Percentiles rank a stretch among this genome's conserved stretches.
Evolutionary conservation across 805 yeast species (phyloP).

Genomic region (Pichia thaimueangensis): DNA sequence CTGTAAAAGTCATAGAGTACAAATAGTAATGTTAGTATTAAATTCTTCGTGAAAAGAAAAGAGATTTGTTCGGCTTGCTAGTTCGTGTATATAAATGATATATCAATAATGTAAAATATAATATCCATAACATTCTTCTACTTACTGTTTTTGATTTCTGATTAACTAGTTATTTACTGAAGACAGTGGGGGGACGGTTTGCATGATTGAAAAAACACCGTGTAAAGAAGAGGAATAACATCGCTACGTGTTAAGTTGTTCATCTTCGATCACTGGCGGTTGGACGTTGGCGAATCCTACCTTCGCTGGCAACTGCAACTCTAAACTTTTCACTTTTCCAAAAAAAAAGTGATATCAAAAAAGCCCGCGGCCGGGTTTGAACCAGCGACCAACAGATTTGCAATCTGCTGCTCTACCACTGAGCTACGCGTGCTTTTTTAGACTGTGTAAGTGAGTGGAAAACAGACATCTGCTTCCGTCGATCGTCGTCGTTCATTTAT

Average conservation of each 20-base stretch:
- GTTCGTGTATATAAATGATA: too few relatives aligned
- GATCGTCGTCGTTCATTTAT: too few relatives aligned
- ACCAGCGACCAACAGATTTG: conserved; percentile 98
- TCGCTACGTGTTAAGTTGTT: background rate
- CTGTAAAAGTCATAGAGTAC: background rate
- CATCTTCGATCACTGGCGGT: background rate
- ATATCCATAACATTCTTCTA: background rate
- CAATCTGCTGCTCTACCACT: conserved; percentile 99
- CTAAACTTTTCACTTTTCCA: background rate
- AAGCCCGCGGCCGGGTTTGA: conserved; percentile 91
- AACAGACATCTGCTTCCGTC: too few relatives aligned
- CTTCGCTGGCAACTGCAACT: too few relatives aligned
- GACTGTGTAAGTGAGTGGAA: too few relatives aligned
- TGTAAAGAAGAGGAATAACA: background rate
- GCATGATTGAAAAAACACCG: too few relatives aligned
- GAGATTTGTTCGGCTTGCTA: too few relatives aligned
- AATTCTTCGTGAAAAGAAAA: background rate
- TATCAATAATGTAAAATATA: background rate
- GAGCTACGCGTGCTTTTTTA: conserved; percentile 53
- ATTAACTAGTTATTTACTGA: too few relatives aligned
- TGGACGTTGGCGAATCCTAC: background rate
- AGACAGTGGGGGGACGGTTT: too few relatives aligned
- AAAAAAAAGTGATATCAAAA: conserved; percentile 1
- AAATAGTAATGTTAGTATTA: background rate
- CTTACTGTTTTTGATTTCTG: too few relatives aligned